These are phyloP conservation scores for Lepidium sativum DNA, from an alignment of 345 rosid species.

Conservation along the genomic window DNA sequence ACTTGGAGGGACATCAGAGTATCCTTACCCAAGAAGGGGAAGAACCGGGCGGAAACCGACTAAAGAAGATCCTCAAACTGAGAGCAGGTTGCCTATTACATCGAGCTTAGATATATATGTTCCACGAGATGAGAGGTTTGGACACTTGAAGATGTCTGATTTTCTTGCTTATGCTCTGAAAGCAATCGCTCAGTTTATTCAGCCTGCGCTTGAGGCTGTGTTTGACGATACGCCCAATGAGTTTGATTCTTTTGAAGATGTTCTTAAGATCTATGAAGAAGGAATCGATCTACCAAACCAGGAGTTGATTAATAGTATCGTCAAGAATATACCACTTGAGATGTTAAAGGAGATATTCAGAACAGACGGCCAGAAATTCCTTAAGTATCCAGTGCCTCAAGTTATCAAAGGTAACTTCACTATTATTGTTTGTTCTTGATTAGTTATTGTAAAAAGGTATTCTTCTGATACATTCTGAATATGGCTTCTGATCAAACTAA, in stretches of 20 bases:
- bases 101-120: slow-evolving; percentile 48
- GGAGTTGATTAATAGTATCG: slow-evolving; percentile 27
- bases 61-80: slow-evolving; percentile 39
- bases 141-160: slow-evolving; percentile 62
- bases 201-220: slow-evolving; percentile 44
- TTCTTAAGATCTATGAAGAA: slow-evolving; percentile 45
- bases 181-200: slow-evolving; percentile 40
- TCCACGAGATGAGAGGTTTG: slow-evolving; percentile 80
- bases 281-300: slow-evolving; percentile 45
- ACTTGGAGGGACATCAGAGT: slow-evolving; percentile 63
- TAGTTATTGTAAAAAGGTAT: no score
- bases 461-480: background rate
- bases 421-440: background rate
- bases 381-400: slow-evolving; percentile 61
- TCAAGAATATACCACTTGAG: slow-evolving; percentile 39
- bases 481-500: background rate
- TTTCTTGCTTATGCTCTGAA: slow-evolving; percentile 49
- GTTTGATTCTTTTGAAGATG: slow-evolving; percentile 52
- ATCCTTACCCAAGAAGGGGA: slow-evolving; percentile 88
- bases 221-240: slow-evolving; percentile 41
- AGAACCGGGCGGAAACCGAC: slow-evolving; percentile 63
- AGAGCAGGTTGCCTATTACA: slow-evolving; percentile 44
- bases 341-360: slow-evolving; percentile 49
- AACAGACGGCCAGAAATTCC: slow-evolving; percentile 36
- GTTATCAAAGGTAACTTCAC: slow-evolving; percentile 50